phyloP scores from a whole-genome alignment of 2,329 filamentous ascomycete genomes.

The Claviceps arundinis region DNA sequence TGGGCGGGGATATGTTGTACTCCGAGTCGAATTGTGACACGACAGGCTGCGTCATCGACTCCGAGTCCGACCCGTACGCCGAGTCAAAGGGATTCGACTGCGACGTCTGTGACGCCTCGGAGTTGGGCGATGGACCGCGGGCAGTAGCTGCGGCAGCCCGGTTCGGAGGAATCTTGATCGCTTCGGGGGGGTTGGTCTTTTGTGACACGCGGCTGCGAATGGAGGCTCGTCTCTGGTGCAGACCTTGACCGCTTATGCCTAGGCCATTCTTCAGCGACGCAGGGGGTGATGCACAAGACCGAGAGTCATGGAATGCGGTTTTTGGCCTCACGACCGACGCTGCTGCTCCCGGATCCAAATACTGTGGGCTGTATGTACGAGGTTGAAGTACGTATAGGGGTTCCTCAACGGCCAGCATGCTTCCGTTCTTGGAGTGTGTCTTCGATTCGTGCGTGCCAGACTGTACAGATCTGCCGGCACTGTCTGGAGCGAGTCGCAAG shows the following conservation, averaged over 20 bases:
- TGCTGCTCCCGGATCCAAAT: neutral
- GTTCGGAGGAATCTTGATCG: conserved; percentile 38
- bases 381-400: conserved; percentile 42
- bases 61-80: conserved; percentile 34
- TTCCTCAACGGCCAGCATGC: conserved; percentile 15
- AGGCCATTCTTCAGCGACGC: neutral
- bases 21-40: conserved; percentile 22
- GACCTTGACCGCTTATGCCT: neutral
- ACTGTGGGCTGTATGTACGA: conserved; percentile 38
- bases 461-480: neutral
- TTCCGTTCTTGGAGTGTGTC: conserved; percentile 8
- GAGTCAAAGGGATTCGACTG: conserved; percentile 27
- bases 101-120: conserved; percentile 18
- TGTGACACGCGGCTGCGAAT: conserved; percentile 40
- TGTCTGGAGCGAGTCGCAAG: neutral
- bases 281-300: neutral
- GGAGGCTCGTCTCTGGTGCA: conserved; percentile 27
- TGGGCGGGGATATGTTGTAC: conserved; percentile 12
- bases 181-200: conserved; percentile 37
- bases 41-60: conserved; percentile 21
- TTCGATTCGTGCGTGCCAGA: neutral
- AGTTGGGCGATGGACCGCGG: conserved; percentile 19
- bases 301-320: neutral
- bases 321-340: neutral
- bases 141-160: conserved; percentile 11